Conservation (phyloP, 1,284 basidiomycete species). For the Exsudoporus floridanus region DNA sequence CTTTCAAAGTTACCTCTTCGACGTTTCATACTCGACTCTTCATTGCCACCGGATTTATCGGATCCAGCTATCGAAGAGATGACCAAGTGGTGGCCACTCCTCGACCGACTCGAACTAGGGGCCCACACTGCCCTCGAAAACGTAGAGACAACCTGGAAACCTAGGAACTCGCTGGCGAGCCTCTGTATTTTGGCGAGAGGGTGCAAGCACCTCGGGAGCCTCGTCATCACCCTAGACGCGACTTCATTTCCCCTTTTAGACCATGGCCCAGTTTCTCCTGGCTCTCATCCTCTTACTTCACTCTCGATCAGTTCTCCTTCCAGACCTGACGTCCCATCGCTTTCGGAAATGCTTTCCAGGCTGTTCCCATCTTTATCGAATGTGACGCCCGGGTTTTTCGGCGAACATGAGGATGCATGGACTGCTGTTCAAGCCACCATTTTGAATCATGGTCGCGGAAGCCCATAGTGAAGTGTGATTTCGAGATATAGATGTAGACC, state of each 20-base stretch:
- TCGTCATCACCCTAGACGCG: constrained; percentile 40
- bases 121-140: constrained; percentile 29
- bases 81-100: constrained; percentile 45
- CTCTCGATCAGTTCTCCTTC: constrained; percentile 25
- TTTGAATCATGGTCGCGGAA: background rate
- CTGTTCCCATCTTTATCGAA: constrained; percentile 25
- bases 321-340: constrained; percentile 11
- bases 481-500: background rate
- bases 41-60: constrained; percentile 40
- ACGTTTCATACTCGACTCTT: constrained; percentile 44
- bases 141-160: constrained; percentile 23
- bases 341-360: constrained; percentile 13
- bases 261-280: background rate
- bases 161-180: constrained; percentile 38
- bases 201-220: constrained; percentile 37
- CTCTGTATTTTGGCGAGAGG: constrained; percentile 39
- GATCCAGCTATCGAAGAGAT: constrained; percentile 44
- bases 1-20: constrained; percentile 35
- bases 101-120: constrained; percentile 48
- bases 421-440: constrained; percentile 10
- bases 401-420: constrained; percentile 26
- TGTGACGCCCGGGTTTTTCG: constrained; percentile 17
- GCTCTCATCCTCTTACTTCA: constrained; percentile 21
- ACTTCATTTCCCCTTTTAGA: constrained; percentile 6
- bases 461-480: background rate